Evolutionary conservation across 805 yeast genomes (phyloP).

Genomic region (Yarrowia keelungensis): DNA sequence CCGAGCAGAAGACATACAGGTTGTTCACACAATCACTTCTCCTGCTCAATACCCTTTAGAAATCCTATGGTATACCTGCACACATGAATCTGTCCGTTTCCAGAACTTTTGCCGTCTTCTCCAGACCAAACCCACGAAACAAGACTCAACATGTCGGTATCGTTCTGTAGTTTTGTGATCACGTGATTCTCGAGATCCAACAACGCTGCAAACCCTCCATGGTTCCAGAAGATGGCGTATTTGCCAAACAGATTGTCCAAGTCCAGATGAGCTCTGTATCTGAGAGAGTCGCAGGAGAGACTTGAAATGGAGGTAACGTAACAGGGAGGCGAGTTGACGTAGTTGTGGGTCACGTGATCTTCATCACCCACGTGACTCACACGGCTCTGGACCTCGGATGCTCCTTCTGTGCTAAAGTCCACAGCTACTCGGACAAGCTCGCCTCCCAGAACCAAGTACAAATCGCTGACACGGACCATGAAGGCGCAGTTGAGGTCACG

Average conservation of each 20-base stretch:
- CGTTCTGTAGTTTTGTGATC: constrained; percentile 26
- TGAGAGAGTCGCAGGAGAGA: background rate
- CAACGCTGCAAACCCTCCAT: constrained; percentile 16
- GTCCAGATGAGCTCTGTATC: constrained; percentile 18
- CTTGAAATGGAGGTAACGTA: background rate
- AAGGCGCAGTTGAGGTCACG: constrained; percentile 21
- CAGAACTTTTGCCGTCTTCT: background rate
- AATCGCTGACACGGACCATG: background rate
- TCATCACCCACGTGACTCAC: constrained; percentile 6
- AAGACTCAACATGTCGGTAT: constrained; percentile 4
- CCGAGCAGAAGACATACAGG: too few relatives aligned
- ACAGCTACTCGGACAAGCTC: constrained; percentile 4
- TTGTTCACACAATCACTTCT: too few relatives aligned
- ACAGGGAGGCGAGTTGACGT: background rate
- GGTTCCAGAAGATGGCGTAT: constrained; percentile 23
- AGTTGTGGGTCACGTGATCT: constrained; percentile 4
- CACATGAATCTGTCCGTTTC: constrained; percentile 11
- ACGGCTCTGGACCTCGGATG: constrained; percentile 1
- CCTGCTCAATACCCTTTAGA: background rate
- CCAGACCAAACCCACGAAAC: constrained; percentile 10
- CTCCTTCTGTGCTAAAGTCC: background rate
- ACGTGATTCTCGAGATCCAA: constrained; percentile 22
- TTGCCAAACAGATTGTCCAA: constrained; percentile 22
- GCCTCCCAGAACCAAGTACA: constrained; percentile 1
- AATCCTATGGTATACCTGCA: background rate